Evolutionary conservation across 2,329 filamentous ascomycete genomes (phyloP).

Genomic region (Penicillium polonicum): DNA sequence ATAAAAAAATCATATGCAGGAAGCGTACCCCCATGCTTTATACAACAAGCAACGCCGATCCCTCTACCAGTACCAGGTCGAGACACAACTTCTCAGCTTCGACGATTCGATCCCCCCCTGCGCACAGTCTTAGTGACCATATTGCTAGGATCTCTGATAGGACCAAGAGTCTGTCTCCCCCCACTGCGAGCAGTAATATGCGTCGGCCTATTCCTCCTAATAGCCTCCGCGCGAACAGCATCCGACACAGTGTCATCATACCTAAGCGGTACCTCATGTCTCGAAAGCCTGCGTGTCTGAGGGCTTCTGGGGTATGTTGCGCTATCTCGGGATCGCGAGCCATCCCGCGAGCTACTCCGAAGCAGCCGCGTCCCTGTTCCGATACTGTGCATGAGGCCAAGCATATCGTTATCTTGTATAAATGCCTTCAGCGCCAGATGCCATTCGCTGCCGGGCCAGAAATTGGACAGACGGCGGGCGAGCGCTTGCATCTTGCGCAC

Average conservation of each 20-base stretch:
- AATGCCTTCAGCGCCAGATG: not conserved
- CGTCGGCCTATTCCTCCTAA: not conserved
- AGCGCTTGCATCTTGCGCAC: slow-evolving; percentile 7
- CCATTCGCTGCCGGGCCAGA: slow-evolving; percentile 1
- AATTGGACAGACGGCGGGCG: not conserved
- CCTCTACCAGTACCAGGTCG: not conserved
- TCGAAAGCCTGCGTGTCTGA: not conserved
- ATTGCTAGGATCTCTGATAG: not conserved
- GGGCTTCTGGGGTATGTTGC: not conserved
- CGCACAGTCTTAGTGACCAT: not conserved
- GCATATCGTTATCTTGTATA: not conserved
- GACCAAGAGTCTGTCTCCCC: not conserved
- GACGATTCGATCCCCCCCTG: not conserved
- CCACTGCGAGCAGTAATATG: not conserved
- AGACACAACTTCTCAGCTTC: not conserved
- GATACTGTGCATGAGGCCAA: not conserved
- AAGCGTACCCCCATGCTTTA: not conserved
- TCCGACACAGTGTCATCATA: not conserved
- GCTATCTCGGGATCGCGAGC: not conserved
- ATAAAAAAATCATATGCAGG: not conserved
- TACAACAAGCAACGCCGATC: not conserved
- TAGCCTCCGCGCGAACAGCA: not conserved
- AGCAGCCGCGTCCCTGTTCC: not conserved
- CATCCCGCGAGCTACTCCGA: not conserved
- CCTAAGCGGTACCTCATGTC: not conserved